phyloP scores from a whole-genome alignment of 2,329 filamentous ascomycete genomes.

The Ascochyta clinopodiicola region DNA sequence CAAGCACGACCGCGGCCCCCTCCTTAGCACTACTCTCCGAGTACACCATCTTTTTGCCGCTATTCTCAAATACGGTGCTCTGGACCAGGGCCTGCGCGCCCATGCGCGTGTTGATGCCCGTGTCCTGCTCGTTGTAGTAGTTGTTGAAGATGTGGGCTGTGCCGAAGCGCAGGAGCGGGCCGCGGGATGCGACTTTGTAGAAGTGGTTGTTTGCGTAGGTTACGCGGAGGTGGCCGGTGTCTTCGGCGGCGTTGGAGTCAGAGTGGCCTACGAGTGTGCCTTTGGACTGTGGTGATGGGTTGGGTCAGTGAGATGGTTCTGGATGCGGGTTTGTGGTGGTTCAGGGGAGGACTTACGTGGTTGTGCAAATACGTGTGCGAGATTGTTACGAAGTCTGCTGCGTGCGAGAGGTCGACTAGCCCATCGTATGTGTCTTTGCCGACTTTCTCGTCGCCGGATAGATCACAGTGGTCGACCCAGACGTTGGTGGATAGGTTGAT shows the following conservation, averaged over 20 bases:
- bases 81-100: conserved; percentile 51
- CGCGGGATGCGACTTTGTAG: conserved; percentile 67
- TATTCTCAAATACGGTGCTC: conserved; percentile 62
- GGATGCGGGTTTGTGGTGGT: neutral
- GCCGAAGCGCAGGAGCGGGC: conserved; percentile 69
- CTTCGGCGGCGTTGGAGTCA: conserved; percentile 60
- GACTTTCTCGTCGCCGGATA: conserved; percentile 56
- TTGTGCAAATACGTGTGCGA: conserved; percentile 59
- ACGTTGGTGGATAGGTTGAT: conserved; percentile 63
- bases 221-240: conserved; percentile 66
- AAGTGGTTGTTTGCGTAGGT: conserved; percentile 73
- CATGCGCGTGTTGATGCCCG: conserved; percentile 51
- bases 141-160: conserved; percentile 67
- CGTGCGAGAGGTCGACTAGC: conserved; percentile 67
- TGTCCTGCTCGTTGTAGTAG: conserved; percentile 45
- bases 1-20: conserved; percentile 51
- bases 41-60: conserved; percentile 62
- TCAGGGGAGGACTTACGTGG: conserved; percentile 47
- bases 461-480: conserved; percentile 70
- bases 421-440: conserved; percentile 38
- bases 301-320: neutral
- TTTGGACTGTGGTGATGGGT: conserved; percentile 54
- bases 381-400: conserved; percentile 65
- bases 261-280: conserved; percentile 65
- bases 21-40: conserved; percentile 59